These are phyloP conservation scores for Fusarium transvaalense DNA, from an alignment of 2,329 filamentous ascomycete species.

Conservation along the genomic window DNA sequence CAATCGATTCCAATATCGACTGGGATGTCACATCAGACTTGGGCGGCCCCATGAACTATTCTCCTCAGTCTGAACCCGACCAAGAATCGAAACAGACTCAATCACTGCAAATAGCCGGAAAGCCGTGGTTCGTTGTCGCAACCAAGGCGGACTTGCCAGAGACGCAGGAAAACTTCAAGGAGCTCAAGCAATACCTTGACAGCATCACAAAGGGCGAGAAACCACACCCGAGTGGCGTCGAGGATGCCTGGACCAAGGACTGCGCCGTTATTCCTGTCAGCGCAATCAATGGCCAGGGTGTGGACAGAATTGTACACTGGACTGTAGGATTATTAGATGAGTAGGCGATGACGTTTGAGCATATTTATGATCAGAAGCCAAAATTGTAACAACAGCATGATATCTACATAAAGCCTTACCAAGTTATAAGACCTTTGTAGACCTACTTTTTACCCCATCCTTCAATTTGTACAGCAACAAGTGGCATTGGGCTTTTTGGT, in stretches of 20 bases:
- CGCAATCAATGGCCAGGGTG: constrained; percentile 87
- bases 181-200: constrained; percentile 77
- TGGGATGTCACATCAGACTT: constrained; percentile 68
- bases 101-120: constrained; percentile 83
- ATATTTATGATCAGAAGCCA: not conserved
- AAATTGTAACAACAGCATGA: constrained; percentile 1
- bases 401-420: not conserved
- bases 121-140: constrained; percentile 96
- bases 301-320: constrained; percentile 79
- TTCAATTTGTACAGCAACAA: not conserved
- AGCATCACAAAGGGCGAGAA: constrained; percentile 71
- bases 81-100: constrained; percentile 37
- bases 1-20: constrained; percentile 68
- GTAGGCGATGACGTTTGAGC: constrained; percentile 32
- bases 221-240: constrained; percentile 78
- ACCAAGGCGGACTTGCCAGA: constrained; percentile 89
- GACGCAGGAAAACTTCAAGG: constrained; percentile 81
- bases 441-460: not conserved
- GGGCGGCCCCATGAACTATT: constrained; percentile 46
- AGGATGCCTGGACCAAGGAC: constrained; percentile 69
- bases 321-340: constrained; percentile 76
- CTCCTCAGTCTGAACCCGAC: constrained; percentile 35
- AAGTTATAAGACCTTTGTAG: not conserved
- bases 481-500: not conserved
- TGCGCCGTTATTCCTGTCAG: constrained; percentile 85